phyloP scores from a whole-genome alignment of 225 moss, liverwort and hornwort genomes.

The Polytrichum formosum region DNA sequence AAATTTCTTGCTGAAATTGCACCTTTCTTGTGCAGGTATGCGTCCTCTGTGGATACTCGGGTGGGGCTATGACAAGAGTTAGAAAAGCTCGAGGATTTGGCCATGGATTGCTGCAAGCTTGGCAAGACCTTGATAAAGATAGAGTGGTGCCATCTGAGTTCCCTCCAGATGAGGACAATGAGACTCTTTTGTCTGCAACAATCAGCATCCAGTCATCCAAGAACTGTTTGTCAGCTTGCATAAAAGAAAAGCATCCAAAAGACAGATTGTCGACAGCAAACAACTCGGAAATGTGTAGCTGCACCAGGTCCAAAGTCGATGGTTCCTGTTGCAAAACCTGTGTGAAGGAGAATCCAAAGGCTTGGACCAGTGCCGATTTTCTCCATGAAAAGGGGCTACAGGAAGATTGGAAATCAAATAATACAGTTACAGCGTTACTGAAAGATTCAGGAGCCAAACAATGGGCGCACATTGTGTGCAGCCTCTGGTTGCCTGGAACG shows the following conservation, averaged over 20 bases:
- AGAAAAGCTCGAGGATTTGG: slow-evolving; percentile 77
- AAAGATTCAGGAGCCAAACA: slow-evolving; percentile 59
- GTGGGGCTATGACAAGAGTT: slow-evolving; percentile 92
- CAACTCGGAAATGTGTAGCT: slow-evolving; percentile 25
- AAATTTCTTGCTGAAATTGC: no score
- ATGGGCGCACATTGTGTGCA: slow-evolving; percentile 99
- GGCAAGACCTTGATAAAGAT: slow-evolving; percentile 54
- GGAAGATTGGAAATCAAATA: slow-evolving; percentile 44
- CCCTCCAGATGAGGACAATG: slow-evolving; percentile 21
- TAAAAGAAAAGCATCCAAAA: slow-evolving; percentile 5
- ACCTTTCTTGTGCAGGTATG: slow-evolving; percentile 46
- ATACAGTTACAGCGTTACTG: slow-evolving; percentile 58
- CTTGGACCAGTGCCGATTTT: slow-evolving; percentile 16
- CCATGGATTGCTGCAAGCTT: slow-evolving; percentile 61
- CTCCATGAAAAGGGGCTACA: slow-evolving; percentile 5
- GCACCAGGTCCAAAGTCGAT: slow-evolving; percentile 21
- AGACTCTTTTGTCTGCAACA: slow-evolving; percentile 27
- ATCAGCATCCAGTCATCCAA: slow-evolving; percentile 24
- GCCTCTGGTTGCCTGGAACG: slow-evolving; percentile 98
- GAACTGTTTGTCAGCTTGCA: slow-evolving; percentile 6
- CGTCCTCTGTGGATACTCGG: slow-evolving; percentile 86
- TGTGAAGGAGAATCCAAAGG: slow-evolving; percentile 14
- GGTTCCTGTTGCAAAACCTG: slow-evolving; percentile 35
- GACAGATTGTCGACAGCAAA: slow-evolving; percentile 10
- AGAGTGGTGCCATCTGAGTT: background rate